Evolutionary conservation across 2,329 filamentous ascomycete species (phyloP).

Genomic region (Claviceps sp.): DNA sequence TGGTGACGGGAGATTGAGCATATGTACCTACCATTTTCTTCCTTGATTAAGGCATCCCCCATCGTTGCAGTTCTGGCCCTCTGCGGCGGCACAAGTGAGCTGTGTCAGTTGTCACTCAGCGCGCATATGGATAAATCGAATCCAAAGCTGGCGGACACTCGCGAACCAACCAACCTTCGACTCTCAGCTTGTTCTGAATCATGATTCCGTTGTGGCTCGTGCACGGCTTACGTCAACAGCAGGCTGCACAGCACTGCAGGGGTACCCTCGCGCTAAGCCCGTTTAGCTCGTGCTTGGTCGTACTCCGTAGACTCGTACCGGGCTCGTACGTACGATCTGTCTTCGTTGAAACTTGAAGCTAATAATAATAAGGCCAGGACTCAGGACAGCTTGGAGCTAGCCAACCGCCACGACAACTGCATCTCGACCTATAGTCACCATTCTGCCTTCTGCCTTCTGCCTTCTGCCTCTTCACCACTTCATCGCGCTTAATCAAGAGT

Average conservation of each 20-base stretch:
- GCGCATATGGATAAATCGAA: background rate
- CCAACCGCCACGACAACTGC: background rate
- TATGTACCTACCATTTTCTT: conserved; percentile 25
- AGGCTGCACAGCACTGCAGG: too few relatives aligned
- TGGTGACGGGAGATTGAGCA: background rate
- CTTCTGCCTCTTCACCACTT: background rate
- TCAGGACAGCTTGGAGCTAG: conserved; percentile 6
- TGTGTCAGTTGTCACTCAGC: background rate
- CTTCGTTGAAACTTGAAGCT: conserved; percentile 3
- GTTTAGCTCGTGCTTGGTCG: conserved; percentile 18
- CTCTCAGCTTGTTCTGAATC: too few relatives aligned
- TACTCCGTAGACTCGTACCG: too few relatives aligned
- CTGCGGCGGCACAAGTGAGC: background rate
- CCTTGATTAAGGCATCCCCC: conserved; percentile 11
- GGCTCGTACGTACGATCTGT: conserved; percentile 10
- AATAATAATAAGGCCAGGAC: conserved; percentile 6
- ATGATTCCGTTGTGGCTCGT: conserved; percentile 8
- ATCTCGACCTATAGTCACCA: background rate
- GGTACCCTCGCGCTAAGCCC: conserved; percentile 16
- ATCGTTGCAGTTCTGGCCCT: background rate
- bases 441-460: background rate
- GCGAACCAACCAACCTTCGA: background rate
- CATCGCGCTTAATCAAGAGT: background rate
- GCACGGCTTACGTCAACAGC: conserved; percentile 18
- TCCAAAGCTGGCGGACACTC: background rate